Evolutionary conservation across 2,329 filamentous ascomycete species (phyloP), one percentile per base, ranked within the genome.

Genomic region (Colletotrichum cuscutae): DNA sequence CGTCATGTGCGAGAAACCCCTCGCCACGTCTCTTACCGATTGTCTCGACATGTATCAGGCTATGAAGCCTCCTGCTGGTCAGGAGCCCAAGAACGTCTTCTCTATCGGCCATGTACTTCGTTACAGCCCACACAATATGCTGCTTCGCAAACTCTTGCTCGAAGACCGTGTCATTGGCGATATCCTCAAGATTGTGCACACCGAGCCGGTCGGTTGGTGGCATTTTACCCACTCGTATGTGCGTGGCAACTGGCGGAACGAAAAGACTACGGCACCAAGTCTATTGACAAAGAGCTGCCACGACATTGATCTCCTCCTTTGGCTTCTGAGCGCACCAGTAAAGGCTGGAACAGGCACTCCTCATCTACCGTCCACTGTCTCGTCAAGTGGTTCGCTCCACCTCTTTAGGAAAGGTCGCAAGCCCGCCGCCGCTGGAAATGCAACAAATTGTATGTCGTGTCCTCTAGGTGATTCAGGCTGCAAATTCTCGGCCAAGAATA

Each of bases 281-380:
- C 87, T 99, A 1, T 87, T 99, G 35, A 98, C 96, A 3, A 99
- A 98, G 83, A 97, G 94, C 72, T 98, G 97, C 77, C 97, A 99
- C 78, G 97, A 99, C 77, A 94, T 99, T 62, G 97, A 99, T 79
- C 90, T 98, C 70, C 84, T 98, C 5, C 86, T 98, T 19, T 99
- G 97, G 97, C 85, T 98, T 59, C 88, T 98, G 12, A 96, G 92
- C 79, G 94, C 94, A 1, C 94, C 94, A 0, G 81, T 88, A 0
- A 83, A 82, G 66, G 81, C 85, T 0, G 83, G 85, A 13, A 77
- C 82, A 1, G 81, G 82, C 8, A 81, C 82, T 15, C 89, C 93
- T 0, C 95, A 98, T 81, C 86, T 96, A 0, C 96, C 96, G 0
- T 87, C 90, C 6, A 89, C 88, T 1, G 88, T 98, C n/a, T 89